Evolutionary conservation across 495 filamentous ascomycete species (phyloP).

Genomic region (Tuber indicum): DNA sequence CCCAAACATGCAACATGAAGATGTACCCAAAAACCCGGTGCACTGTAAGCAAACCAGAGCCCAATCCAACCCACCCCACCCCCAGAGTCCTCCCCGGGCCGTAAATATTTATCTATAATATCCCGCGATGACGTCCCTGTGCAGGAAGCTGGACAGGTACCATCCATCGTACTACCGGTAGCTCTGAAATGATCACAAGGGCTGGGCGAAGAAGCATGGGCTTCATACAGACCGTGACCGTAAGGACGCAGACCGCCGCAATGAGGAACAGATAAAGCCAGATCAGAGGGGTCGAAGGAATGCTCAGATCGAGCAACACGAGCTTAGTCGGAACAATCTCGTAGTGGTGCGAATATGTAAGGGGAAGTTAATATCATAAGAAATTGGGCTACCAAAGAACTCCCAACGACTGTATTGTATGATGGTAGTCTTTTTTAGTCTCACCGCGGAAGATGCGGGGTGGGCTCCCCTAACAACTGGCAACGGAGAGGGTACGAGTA

Average conservation of each 20-base stretch:
- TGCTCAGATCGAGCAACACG: background rate
- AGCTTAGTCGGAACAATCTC: background rate
- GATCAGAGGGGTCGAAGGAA: background rate
- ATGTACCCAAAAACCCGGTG: background rate
- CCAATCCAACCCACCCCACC: background rate
- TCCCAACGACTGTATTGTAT: background rate
- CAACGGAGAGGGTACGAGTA: background rate
- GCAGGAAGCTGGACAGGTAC: slow-evolving; percentile 21
- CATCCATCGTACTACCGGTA: slow-evolving; percentile 27
- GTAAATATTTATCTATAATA: slow-evolving; percentile 2
- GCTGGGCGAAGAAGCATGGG: slow-evolving; percentile 32
- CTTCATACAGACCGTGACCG: slow-evolving; percentile 17
- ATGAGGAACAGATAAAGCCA: background rate
- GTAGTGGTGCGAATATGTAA: background rate
- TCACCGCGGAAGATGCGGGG: background rate
- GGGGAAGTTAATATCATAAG: background rate
- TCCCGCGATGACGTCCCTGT: slow-evolving; percentile 3
- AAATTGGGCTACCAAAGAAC: background rate
- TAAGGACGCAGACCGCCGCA: background rate
- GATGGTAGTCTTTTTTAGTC: background rate
- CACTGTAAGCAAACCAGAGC: background rate
- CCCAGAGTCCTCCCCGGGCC: background rate
- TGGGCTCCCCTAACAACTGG: background rate
- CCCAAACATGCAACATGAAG: background rate
- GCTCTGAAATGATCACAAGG: slow-evolving; percentile 29